Evolutionary conservation across 2,329 filamentous ascomycete genomes (phyloP), one percentile per base, ranked within the genome.

Genomic region (Colletotrichum kahawae): DNA sequence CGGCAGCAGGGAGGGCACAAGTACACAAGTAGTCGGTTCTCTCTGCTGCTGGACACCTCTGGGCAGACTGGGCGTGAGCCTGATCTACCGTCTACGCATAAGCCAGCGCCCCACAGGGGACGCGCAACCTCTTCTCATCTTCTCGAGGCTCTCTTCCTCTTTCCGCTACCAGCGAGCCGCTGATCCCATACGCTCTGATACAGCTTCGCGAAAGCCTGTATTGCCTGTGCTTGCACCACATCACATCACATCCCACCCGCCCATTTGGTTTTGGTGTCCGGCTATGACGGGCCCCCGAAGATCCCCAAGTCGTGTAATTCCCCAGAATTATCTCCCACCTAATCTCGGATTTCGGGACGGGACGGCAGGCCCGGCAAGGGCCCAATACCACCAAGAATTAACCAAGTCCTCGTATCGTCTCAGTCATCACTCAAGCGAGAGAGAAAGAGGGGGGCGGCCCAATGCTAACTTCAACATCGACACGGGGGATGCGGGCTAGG

Each of bases 171-270:
- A 67, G 24, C 56, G 33, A 67, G 64, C 43, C 34, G 48, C 62
- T 59, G 69, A 72, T 75, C 73, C 62, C 70, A 72, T 75, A n/a
- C 69, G 73, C 73, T 75, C 69, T 75, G 73, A 75, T 73, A 75
- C 73, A 64, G 69, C 63, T 73, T 57, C 69, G 69, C 43, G 57
- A 75, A 73, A 71, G 43, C 36, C 73, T 72, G 63, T 73, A 64
- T 68, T 68, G 62, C 69, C 48, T 72, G 48, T 67, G 72, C 69
- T 67, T 57, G 43, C 43, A 21, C 18, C 31, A 21, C 43, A 48
- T 48, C 43, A 51, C 43, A 21, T 48, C 72, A 29, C 43, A 56
- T 56, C 65, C 43, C 67, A 62, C 36, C 27, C 57, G 57, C 29
- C 69, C 57, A 63, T 33, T 57, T 72, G 29, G 64, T 31, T 51